phyloP scores from a whole-genome alignment of 345 rosid genomes.

The Geranium brycei region DNA sequence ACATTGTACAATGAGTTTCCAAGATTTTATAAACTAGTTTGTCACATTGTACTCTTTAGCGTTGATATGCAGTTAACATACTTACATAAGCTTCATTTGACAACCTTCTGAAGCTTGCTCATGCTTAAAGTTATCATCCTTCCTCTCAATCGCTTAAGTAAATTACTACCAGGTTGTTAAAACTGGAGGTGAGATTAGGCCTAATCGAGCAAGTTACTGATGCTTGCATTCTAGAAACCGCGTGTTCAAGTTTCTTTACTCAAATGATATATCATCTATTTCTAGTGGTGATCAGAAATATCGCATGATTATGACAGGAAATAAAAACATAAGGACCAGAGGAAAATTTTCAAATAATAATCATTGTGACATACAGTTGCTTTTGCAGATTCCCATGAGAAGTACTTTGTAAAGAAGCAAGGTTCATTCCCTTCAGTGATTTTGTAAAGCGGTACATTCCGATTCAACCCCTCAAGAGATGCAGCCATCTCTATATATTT shows the following conservation, averaged over 20 bases:
- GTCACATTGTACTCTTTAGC: neutral
- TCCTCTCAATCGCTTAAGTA: neutral
- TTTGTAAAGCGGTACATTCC: conserved; percentile 70
- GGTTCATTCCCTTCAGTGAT: conserved; percentile 97
- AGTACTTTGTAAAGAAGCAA: conserved; percentile 73
- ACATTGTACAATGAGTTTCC: neutral
- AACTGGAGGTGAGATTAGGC: neutral
- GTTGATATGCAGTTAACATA: neutral
- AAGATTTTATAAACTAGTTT: neutral
- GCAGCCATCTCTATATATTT: conserved; percentile 64
- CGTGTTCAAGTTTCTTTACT: neutral
- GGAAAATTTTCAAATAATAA: neutral
- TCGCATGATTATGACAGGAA: neutral
- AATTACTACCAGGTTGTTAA: neutral
- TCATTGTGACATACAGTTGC: conserved; percentile 45
- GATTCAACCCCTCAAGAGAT: conserved; percentile 66
- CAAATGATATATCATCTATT: neutral
- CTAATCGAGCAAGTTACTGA: neutral
- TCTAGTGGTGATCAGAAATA: neutral
- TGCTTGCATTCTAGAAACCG: neutral
- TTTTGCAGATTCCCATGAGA: conserved; percentile 80
- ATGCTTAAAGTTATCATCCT: neutral
- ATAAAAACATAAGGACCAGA: neutral
- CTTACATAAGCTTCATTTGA: neutral
- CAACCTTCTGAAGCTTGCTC: neutral